Evolutionary conservation across 768 basidiomycete species (phyloP).

Genomic region (Kwoniella sp.): DNA sequence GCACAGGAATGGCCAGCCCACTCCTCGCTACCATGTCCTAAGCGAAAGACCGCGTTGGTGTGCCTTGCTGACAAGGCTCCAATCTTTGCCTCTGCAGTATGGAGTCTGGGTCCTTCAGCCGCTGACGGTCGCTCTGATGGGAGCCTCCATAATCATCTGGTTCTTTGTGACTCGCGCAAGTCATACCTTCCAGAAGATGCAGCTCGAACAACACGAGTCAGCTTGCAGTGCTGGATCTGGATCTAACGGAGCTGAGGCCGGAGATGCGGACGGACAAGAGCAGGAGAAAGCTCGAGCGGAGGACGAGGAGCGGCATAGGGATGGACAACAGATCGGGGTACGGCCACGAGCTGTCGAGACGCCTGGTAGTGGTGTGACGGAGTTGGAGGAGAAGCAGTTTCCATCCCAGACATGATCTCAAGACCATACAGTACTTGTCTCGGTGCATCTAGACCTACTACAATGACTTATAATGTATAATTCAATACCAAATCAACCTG

Average conservation of each 20-base stretch:
- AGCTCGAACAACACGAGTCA: background rate
- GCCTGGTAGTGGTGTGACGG: background rate
- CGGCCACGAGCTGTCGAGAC: background rate
- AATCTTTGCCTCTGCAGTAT: slow-evolving; percentile 20
- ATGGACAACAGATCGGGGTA: background rate
- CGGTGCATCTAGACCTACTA: too few relatives aligned
- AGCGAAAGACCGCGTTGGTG: background rate
- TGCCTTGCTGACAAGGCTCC: background rate
- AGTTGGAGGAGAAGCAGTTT: background rate
- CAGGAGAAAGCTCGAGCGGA: background rate
- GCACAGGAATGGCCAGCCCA: background rate
- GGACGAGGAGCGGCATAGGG: background rate
- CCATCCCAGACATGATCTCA: too few relatives aligned
- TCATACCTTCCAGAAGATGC: background rate
- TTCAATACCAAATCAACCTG: too few relatives aligned
- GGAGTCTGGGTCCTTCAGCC: slow-evolving; percentile 49
- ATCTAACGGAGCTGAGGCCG: background rate
- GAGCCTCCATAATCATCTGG: slow-evolving; percentile 36
- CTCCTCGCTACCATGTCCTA: background rate
- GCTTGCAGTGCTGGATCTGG: background rate
- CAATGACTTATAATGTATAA: too few relatives aligned
- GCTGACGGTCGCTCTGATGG: slow-evolving; percentile 39
- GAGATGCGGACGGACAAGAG: background rate
- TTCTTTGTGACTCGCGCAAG: slow-evolving; percentile 34
- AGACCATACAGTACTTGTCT: too few relatives aligned